Evolutionary conservation across 768 basidiomycete species (phyloP).

Genomic region (Leccinum incarnatum): DNA sequence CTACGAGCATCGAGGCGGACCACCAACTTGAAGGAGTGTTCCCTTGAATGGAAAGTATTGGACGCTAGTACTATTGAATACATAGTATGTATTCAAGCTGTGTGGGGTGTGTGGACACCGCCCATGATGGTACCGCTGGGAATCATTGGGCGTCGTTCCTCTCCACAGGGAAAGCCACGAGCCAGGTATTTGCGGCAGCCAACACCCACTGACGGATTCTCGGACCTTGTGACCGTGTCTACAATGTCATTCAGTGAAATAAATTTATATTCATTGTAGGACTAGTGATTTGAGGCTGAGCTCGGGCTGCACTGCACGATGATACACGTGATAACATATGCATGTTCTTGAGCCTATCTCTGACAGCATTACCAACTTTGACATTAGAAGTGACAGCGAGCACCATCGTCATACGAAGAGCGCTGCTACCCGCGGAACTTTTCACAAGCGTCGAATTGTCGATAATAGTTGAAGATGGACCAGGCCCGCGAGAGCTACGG

Average conservation of each 20-base stretch:
- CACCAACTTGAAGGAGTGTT: background rate
- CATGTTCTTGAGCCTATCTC: background rate
- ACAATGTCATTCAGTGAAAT: background rate
- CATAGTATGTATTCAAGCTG: background rate
- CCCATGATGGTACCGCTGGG: background rate
- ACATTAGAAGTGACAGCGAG: constrained; percentile 1
- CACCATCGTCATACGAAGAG: background rate
- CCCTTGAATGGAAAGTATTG: background rate
- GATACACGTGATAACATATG: background rate
- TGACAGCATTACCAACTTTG: background rate
- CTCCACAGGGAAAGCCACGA: background rate
- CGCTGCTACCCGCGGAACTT: background rate
- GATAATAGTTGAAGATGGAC: constrained; percentile 11
- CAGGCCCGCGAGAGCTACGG: constrained; percentile 41
- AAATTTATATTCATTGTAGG: too few relatives aligned
- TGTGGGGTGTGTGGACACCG: background rate
- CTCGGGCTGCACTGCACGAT: background rate
- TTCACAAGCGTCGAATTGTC: background rate
- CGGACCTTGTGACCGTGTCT: background rate
- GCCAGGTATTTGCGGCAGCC: too few relatives aligned
- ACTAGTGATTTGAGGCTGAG: too few relatives aligned
- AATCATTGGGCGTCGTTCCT: background rate
- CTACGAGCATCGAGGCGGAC: background rate
- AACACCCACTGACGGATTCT: background rate
- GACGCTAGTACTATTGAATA: background rate